Conservation (phyloP, 176 grass and related monocot genomes). For the Luzula sylvatica region DNA sequence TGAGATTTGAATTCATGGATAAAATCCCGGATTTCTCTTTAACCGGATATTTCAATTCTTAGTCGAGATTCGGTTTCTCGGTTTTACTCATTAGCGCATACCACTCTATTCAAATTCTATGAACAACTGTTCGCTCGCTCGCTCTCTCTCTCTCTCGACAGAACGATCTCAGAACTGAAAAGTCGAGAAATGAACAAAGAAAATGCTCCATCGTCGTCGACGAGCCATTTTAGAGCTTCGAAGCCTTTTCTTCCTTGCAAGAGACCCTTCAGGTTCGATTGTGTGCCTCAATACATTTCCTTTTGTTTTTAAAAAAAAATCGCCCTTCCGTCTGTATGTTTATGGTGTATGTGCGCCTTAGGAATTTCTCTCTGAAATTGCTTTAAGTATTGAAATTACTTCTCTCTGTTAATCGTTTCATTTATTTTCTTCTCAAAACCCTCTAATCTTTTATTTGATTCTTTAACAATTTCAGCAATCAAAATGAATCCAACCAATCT, state of each 20-base stretch:
- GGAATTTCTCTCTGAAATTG: not conserved
- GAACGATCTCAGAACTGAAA: not conserved
- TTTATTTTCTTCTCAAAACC: not conserved
- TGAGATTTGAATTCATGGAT: too few relatives aligned
- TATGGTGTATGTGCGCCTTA: too few relatives aligned
- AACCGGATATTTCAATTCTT: too few relatives aligned
- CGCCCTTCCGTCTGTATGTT: too few relatives aligned
- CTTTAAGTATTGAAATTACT: not conserved
- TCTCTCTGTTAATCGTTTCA: too few relatives aligned
- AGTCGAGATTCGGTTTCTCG: too few relatives aligned
- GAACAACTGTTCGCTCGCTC: too few relatives aligned
- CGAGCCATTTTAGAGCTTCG: constrained; percentile 2
- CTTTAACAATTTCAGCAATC: constrained; percentile 2
- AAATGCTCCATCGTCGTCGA: constrained; percentile 1
- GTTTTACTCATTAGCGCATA: too few relatives aligned
- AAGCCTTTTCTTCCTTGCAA: constrained; percentile 28
- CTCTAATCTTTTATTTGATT: not conserved
- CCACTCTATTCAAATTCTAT: too few relatives aligned
- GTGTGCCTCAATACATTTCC: not conserved
- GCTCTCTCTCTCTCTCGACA: too few relatives aligned
- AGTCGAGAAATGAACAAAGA: constrained; percentile 14
- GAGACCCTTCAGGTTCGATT: constrained; percentile 1
- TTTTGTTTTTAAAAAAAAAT: not conserved
- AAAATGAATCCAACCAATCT: not conserved
- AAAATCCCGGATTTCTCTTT: too few relatives aligned